Base-by-base conservation (phyloP, 2,329 filamentous ascomycete genomes). In the Septoria petroselini region DNA sequence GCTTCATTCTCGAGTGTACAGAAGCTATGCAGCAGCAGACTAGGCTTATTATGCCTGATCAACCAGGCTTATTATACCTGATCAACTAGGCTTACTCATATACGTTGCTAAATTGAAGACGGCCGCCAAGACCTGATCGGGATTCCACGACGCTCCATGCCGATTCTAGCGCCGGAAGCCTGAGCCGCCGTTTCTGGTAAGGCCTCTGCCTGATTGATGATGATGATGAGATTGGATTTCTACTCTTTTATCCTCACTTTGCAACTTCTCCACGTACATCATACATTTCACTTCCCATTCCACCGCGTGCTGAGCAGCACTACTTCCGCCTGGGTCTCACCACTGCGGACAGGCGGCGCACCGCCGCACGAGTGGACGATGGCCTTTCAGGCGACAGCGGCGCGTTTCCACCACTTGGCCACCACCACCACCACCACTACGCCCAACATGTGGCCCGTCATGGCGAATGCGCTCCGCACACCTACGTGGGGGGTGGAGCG, bases 311-410 rank as follows among this genome's bases (percentile, higher is more conserved):
- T 33, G 9, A n/a, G 41, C 23, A 27, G 37, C 19, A 33, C 3
- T 19, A 14, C 12, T n/a, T 15, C 23, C 33, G 25, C 41, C 37
- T 35, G 48, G 50, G 44, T 42, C 19, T 37, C 41, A 21, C 29
- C 40, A 29, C 15, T 8, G 27, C 29, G 31, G 33, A 19, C 39
- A 44, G 34, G 50, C 50, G 50, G 50, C 50, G 29, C 29, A 34
- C 40, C 41, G 50, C 44, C 50, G n/a, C n/a, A 42, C 18, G 17
- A 45, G 35, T 17, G 35, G 40, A 71, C 53, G 62, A 79, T 78
- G 77, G 75, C 76, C 64, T n/a, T n/a, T n/a, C n/a, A n/a, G n/a
- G n/a, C n/a, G n/a, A 68, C 71, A 59, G 70, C 75, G 57, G 65
- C 73, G 59, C 69, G 69, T 55, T 63, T 73, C 55, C 53, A 81